Conservation (phyloP, 2,329 filamentous ascomycete species). For the Pleurostoma richardsiae region DNA sequence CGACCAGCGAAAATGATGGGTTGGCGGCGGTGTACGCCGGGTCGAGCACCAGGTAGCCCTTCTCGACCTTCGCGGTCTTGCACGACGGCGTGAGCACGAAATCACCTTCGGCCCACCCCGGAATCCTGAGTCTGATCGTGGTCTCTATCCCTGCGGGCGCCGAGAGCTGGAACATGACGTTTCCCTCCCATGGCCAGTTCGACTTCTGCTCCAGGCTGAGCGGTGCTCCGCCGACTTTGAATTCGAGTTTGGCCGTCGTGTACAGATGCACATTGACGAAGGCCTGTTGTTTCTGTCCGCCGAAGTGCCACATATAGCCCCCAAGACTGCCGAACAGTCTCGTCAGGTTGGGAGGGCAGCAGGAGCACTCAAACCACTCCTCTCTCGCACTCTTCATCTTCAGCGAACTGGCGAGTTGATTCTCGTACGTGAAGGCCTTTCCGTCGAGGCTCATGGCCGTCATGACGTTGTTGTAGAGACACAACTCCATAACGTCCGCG, state of each 20-base stretch:
- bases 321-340: constrained; percentile 51
- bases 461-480: constrained; percentile 56
- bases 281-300: constrained; percentile 15
- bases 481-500: constrained; percentile 55
- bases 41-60: constrained; percentile 44
- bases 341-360: constrained; percentile 56
- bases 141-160: constrained; percentile 22
- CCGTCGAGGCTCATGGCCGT: constrained; percentile 52
- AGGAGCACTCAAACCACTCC: constrained; percentile 55
- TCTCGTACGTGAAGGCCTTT: constrained; percentile 55
- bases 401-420: constrained; percentile 52
- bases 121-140: constrained; percentile 46
- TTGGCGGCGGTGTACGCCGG: constrained; percentile 31
- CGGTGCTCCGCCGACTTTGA: constrained; percentile 24
- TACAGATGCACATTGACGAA: constrained; percentile 54
- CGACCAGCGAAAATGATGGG: constrained; percentile 34
- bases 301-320: constrained; percentile 49
- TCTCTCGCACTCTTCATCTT: constrained; percentile 41
- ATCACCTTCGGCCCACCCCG: constrained; percentile 38
- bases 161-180: constrained; percentile 38
- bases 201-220: constrained; percentile 42
- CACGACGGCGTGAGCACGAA: constrained; percentile 29
- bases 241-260: constrained; percentile 37
- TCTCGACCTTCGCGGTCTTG: constrained; percentile 20
- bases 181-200: constrained; percentile 54